Percentiles rank a stretch among this genome's conserved stretches.
These are phyloP conservation scores for Psilocybe cubensis DNA, from an alignment of 768 basidiomycete genomes.

Conservation along the genomic window DNA sequence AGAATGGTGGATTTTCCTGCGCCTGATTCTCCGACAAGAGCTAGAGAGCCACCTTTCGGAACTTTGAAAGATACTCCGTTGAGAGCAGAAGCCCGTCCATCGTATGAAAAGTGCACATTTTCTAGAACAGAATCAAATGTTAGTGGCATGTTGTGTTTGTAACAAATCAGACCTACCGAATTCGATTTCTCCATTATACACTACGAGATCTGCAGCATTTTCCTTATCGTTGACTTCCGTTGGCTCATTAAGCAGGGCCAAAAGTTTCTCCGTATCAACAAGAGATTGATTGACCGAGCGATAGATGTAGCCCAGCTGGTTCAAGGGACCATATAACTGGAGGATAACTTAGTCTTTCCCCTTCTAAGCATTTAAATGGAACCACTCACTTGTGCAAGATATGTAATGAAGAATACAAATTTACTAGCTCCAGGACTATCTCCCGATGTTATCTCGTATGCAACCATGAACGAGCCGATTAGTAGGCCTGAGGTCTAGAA, in stretches of 20 bases:
- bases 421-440: slow-evolving; percentile 50
- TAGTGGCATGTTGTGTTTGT: not conserved
- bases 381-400: slow-evolving; percentile 68
- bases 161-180: slow-evolving; percentile 60
- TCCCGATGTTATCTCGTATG: slow-evolving; percentile 62
- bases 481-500: slow-evolving; percentile 76
- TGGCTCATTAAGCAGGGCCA: slow-evolving; percentile 80
- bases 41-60: slow-evolving; percentile 85
- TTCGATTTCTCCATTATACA: slow-evolving; percentile 80
- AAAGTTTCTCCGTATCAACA: slow-evolving; percentile 83
- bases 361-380: not conserved
- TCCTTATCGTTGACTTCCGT: slow-evolving; percentile 85
- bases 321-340: slow-evolving; percentile 74
- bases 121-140: slow-evolving; percentile 45
- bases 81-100: slow-evolving; percentile 68
- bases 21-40: slow-evolving; percentile 85
- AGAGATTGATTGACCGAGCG: slow-evolving; percentile 75
- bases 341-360: not conserved
- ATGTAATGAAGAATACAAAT: slow-evolving; percentile 83
- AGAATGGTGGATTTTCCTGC: slow-evolving; percentile 84
- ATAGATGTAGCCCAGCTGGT: slow-evolving; percentile 80
- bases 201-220: slow-evolving; percentile 71
- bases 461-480: slow-evolving; percentile 81
- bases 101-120: slow-evolving; percentile 88
- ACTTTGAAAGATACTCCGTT: slow-evolving; percentile 86